Base-by-base conservation (phyloP, 2,329 filamentous ascomycete genomes). In the Arthrobotrys pseudoclavata region DNA sequence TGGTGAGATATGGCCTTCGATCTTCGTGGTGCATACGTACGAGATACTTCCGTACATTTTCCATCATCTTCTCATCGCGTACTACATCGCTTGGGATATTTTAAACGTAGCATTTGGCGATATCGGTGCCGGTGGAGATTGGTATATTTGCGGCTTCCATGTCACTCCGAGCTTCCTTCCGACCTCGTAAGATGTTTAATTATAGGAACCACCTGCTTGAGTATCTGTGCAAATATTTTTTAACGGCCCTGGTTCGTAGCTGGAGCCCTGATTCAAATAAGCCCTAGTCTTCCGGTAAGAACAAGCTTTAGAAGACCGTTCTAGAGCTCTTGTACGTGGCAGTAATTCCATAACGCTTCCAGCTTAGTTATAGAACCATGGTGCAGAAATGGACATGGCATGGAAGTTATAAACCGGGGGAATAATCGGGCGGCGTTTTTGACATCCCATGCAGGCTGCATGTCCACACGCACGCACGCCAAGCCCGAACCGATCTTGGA, bases 141-240 rank as follows among this genome's bases (percentile, higher is more conserved):
- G 15, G 45, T 48, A 48, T 67, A 53, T 24, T 67, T 20, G 50
- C 34, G 15, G 31, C 31, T 40, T 26, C 42, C 48, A 40, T 40
- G 22, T 26, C 20, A 13, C 67, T 70, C 67, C 67, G 67, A 70
- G 67, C 55, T 62, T 70, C 67, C 67, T 26, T 55, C 67, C 67
- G 67, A 26, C 37, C 60, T 34, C 52, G 9, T 55, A 42, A n/a
- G 40, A 37, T 45, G 10, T 13, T 47, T 47, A 52, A 48, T 40
- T 48, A 29, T 26, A 63, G 45, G 13, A 42, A 42, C n/a, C 7
- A 42, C 40, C 40, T 18, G 2, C 6, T 37, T 37, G 40, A 50
- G 37, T 31, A 18, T 34, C 22, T 64, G 24, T 50, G 31, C 47
- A 64, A 37, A 31, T 31, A 4, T 31, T 31, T 31, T 31, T 31